phyloP scores from a whole-genome alignment of 164 flowering plant genomes.

The Chimonanthus praecox region DNA sequence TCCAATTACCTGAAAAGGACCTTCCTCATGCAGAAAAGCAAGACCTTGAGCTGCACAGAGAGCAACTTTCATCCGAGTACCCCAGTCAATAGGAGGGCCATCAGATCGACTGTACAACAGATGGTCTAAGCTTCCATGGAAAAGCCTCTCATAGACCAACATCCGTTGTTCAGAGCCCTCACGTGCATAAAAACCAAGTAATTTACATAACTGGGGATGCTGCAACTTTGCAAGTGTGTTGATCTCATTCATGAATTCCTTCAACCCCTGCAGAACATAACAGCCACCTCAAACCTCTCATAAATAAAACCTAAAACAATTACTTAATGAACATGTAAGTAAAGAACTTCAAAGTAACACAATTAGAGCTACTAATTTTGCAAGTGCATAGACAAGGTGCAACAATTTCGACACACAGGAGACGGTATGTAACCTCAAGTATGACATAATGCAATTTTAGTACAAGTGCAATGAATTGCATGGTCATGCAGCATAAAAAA shows the following conservation, averaged over 20 bases:
- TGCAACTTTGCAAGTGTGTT: constrained; percentile 76
- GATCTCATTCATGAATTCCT: constrained; percentile 71
- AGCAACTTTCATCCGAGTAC: constrained; percentile 82
- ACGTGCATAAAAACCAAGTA: constrained; percentile 90
- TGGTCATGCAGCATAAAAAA: too few species aligned
- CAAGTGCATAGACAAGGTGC: background rate
- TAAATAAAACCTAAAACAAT: background rate
- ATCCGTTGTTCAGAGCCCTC: constrained; percentile 81
- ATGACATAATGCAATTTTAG: too few species aligned
- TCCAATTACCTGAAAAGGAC: constrained; percentile 87
- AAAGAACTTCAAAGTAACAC: background rate
- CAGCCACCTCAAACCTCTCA: background rate
- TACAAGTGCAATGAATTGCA: too few species aligned
- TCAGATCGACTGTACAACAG: constrained; percentile 76
- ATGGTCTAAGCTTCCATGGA: constrained; percentile 87
- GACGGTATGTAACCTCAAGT: background rate
- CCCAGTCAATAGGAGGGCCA: constrained; percentile 91
- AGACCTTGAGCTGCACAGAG: constrained; percentile 96
- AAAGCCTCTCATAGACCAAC: constrained; percentile 88
- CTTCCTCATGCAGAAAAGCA: constrained; percentile 95
- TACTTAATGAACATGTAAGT: too few species aligned
- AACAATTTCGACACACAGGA: background rate
- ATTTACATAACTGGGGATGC: constrained; percentile 85
- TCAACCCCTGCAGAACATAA: constrained; percentile 36
- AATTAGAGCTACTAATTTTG: too few species aligned